Base-by-base conservation (phyloP, 331 rosid species). In the Pyracantha coccinea region DNA sequence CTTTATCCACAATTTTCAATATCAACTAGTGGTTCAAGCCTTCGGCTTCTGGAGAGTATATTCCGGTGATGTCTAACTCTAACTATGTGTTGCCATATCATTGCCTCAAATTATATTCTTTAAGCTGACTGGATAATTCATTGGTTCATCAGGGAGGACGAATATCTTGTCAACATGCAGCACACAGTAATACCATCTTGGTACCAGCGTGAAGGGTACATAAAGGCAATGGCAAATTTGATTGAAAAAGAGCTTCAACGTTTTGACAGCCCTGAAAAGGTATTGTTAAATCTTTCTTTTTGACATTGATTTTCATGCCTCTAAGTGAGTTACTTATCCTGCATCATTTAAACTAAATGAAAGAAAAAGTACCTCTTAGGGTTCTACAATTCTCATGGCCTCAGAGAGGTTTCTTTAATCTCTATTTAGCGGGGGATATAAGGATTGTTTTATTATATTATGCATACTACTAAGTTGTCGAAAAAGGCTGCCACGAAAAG, bases 1-100 rank as follows among this genome's bases (percentile, higher is more conserved):
- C 98, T 93, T 88, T 93, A 93, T 88, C 98, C 98, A 52, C 98
- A 93, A 86, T 93, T 93, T 88, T 93, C 98, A 81, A 93, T 93
- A 88, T 93, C 98, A 33, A 93, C 98, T 55, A 93, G 98, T 29
- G 98, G 98, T 73, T 93, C 98, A 82, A 93, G 98, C 88, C 86
- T 93, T 69, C 96, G 98, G 72, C 93, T 93, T 75, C 73, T 93
- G 92, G 98, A 93, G 97, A 88, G 95, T 81, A 89, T 93, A 83
- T 93, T 93, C 82, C 78, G 98, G 98, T 93, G 78, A 85, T 71
- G 33, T 72, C 80, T 62, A 19, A 53, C 64, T 59, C 64, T 12
- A 21, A 58, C 61, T 60, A 25, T 21, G 2, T 67, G 25, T 64
- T 57, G 20, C 6, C 68, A 38, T 55, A 47, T 74, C 38, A 47